Percentiles rank a stretch among this genome's conserved stretches.
Conservation (phyloP, 768 basidiomycete species). For the Ramaria sp. region DNA sequence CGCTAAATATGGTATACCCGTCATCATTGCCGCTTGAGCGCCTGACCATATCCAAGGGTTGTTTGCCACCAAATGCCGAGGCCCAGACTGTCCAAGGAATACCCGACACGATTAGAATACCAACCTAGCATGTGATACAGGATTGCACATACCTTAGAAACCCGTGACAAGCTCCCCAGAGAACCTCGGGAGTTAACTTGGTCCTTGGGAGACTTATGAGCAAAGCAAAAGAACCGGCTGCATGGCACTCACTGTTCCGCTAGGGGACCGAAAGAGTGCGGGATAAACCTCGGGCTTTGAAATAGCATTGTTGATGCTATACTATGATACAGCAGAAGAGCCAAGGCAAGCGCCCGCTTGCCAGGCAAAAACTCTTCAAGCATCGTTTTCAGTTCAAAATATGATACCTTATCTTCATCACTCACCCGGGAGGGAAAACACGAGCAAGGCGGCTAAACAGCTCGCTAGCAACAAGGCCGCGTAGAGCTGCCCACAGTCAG, state of each 20-base stretch:
- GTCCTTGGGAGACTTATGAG: slow-evolving; percentile 26
- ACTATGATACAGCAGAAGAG: slow-evolving; percentile 66
- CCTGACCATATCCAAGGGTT: slow-evolving; percentile 30
- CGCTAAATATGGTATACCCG: background rate
- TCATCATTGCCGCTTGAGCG: background rate
- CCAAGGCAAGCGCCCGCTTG: slow-evolving; percentile 73
- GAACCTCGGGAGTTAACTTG: slow-evolving; percentile 56
- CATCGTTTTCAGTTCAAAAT: background rate
- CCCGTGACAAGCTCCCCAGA: slow-evolving; percentile 69
- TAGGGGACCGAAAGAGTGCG: slow-evolving; percentile 49
- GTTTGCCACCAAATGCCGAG: slow-evolving; percentile 80
- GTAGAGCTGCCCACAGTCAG: slow-evolving; percentile 41
- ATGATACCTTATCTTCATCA: background rate
- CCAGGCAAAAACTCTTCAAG: slow-evolving; percentile 67
- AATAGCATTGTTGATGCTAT: slow-evolving; percentile 63
- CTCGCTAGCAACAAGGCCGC: slow-evolving; percentile 48
- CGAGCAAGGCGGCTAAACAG: slow-evolving; percentile 53
- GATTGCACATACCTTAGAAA: slow-evolving; percentile 29
- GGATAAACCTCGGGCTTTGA: slow-evolving; percentile 72
- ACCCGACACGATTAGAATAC: background rate
- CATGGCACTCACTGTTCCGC: slow-evolving; percentile 44
- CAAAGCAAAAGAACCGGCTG: background rate
- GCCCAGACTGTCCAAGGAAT: slow-evolving; percentile 28
- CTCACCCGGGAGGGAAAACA: slow-evolving; percentile 58
- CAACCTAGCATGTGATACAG: background rate